These are phyloP conservation scores for Pichia sp. DNA, from an alignment of 1,139 yeast genomes.

Conservation along the genomic window DNA sequence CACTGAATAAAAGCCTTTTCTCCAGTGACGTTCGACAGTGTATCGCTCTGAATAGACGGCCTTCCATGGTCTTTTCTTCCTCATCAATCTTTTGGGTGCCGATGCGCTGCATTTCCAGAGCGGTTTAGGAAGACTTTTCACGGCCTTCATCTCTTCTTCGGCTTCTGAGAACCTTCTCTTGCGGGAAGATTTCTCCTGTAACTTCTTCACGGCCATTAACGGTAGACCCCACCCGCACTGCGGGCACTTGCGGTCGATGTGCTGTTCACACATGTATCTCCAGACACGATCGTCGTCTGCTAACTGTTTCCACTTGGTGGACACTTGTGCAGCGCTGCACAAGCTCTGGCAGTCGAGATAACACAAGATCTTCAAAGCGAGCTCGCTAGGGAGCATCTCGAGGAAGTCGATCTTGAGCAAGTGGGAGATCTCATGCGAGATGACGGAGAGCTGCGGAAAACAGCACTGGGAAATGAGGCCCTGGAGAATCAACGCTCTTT, in stretches of 20 bases:
- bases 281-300: conserved; percentile 97
- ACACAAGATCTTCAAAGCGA: conserved; percentile 77
- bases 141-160: conserved; percentile 14
- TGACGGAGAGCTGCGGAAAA: conserved; percentile 84
- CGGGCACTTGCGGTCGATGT: conserved; percentile 93
- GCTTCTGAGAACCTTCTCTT: conserved; percentile 32
- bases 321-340: conserved; percentile 91
- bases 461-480: conserved; percentile 89
- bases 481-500: conserved; percentile 69
- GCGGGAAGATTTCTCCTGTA: conserved; percentile 40
- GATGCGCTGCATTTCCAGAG: conserved; percentile 27
- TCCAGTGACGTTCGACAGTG: conserved; percentile 90
- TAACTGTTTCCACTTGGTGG: conserved; percentile 74
- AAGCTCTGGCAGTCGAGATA: conserved; percentile 87
- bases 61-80: conserved; percentile 83
- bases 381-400: conserved; percentile 77
- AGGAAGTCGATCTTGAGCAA: conserved; percentile 86
- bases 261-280: conserved; percentile 98
- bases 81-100: conserved; percentile 26
- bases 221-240: conserved; percentile 99
- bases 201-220: conserved; percentile 74
- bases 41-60: conserved; percentile 88
- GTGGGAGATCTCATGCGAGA: conserved; percentile 72
- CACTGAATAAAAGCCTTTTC: conserved; percentile 70
- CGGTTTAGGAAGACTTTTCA: conserved; percentile 25